A percentile compares a stretch with the other conserved stretches of the same genome.
These are phyloP conservation scores for Penicillium soppii DNA, from an alignment of 495 filamentous ascomycete genomes.

Conservation along the genomic window DNA sequence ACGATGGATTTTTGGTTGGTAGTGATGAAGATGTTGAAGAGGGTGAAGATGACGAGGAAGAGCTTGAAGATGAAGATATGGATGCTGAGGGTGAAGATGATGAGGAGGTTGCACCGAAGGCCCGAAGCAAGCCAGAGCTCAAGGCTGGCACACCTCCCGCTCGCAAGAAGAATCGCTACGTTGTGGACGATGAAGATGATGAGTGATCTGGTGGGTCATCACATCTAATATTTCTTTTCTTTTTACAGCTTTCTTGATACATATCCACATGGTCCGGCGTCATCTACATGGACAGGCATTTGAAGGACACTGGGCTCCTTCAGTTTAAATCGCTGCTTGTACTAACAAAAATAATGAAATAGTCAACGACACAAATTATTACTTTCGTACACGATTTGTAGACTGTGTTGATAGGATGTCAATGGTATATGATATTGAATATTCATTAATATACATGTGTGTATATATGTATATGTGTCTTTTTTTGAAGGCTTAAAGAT, in stretches of 20 bases:
- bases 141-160: conserved; percentile 35
- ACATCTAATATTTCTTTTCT: not conserved
- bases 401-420: not conserved
- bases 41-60: conserved; percentile 60
- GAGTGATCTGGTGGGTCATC: conserved; percentile 23
- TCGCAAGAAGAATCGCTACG: conserved; percentile 47
- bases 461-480: not conserved
- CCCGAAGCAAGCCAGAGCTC: conserved; percentile 23
- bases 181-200: conserved; percentile 49
- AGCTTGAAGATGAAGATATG: conserved; percentile 57
- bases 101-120: conserved; percentile 27
- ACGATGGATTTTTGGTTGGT: conserved; percentile 74
- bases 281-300: conserved; percentile 9
- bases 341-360: conserved; percentile 29
- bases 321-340: conserved; percentile 5
- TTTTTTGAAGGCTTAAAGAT: not conserved
- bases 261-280: conserved; percentile 12
- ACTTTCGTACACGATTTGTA: not conserved
- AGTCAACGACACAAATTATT: conserved; percentile 12
- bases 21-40: conserved; percentile 70
- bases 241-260: conserved; percentile 6
- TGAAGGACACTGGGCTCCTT: not conserved
- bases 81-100: conserved; percentile 60
- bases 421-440: not conserved
- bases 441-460: no score